These are phyloP conservation scores for Paraphaeosphaeria minitans DNA, from an alignment of 2,329 filamentous ascomycete genomes.

Conservation along the genomic window DNA sequence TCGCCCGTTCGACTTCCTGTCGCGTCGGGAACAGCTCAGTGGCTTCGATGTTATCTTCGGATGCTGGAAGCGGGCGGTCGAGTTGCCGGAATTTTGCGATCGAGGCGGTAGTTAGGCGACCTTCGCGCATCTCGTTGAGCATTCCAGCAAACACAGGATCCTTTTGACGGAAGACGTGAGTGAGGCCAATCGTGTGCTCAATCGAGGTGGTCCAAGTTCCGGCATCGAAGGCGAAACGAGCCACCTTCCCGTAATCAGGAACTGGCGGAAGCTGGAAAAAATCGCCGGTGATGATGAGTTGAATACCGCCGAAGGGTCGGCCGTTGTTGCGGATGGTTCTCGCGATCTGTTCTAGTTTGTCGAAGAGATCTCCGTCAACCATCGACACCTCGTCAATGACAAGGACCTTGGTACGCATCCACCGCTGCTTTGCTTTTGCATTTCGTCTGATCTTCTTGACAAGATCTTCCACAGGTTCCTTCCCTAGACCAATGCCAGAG, in stretches of 20 bases:
- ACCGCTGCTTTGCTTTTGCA: conserved; percentile 83
- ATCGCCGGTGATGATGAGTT: conserved; percentile 92
- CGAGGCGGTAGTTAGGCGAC: conserved; percentile 76
- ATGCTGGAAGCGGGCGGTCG: conserved; percentile 64
- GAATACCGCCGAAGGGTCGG: conserved; percentile 92
- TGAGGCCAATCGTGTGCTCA: conserved; percentile 92
- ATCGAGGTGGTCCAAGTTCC: conserved; percentile 91
- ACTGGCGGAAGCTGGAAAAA: conserved; percentile 98
- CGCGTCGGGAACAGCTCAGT: conserved; percentile 95
- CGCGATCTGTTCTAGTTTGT: conserved; percentile 91
- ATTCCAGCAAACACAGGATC: conserved; percentile 89
- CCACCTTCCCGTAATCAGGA: conserved; percentile 73
- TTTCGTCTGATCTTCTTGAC: conserved; percentile 92
- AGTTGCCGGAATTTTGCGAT: conserved; percentile 77
- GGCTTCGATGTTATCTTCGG: conserved; percentile 76
- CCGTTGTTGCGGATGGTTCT: conserved; percentile 87
- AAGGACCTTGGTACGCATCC: conserved; percentile 85
- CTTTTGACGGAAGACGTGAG: conserved; percentile 94
- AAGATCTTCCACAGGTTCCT: conserved; percentile 79
- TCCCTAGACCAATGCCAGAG: conserved; percentile 91
- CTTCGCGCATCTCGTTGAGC: conserved; percentile 97
- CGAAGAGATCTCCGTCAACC: conserved; percentile 96
- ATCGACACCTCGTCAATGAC: conserved; percentile 97
- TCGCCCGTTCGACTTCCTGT: conserved; percentile 85
- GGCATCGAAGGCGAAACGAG: conserved; percentile 93